These are phyloP conservation scores for Delitschia confertaspora DNA, from an alignment of 495 filamentous ascomycete genomes.

Conservation along the genomic window DNA sequence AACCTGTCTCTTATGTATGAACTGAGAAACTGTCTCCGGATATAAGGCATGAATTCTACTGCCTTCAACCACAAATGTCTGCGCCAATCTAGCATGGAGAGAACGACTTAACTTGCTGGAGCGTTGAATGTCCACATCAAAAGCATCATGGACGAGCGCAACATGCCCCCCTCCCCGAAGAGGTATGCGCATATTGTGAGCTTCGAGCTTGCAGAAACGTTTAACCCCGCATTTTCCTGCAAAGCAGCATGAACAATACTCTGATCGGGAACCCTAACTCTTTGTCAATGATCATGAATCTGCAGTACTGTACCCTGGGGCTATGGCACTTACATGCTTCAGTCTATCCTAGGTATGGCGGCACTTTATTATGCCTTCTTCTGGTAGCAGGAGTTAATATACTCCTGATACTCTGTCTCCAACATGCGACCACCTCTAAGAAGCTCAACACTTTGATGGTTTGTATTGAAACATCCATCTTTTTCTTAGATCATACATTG, in stretches of 20 bases:
- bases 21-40: constrained; percentile 13
- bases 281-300: too few species aligned
- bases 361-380: constrained; percentile 1
- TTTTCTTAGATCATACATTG: too few species aligned
- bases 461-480: too few species aligned
- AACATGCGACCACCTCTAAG: too few species aligned
- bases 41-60: constrained; percentile 13
- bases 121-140: not conserved
- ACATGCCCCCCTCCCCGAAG: constrained; percentile 9
- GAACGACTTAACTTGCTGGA: not conserved
- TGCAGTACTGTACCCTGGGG: too few species aligned
- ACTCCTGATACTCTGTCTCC: too few species aligned
- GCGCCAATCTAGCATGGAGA: not conserved
- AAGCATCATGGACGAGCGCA: constrained; percentile 3
- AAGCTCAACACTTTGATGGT: too few species aligned
- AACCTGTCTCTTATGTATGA: not conserved
- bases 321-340: too few species aligned
- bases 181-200: constrained; percentile 8
- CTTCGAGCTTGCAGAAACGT: constrained; percentile 15
- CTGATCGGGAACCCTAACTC: constrained; percentile 8
- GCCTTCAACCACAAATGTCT: too few species aligned
- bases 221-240: constrained; percentile 25
- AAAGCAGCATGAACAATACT: constrained; percentile 15
- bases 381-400: too few species aligned
- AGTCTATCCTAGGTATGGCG: too few species aligned